Conservation (phyloP, 352 stramenopile genomes). For the Phytophthora citrophthora region DNA sequence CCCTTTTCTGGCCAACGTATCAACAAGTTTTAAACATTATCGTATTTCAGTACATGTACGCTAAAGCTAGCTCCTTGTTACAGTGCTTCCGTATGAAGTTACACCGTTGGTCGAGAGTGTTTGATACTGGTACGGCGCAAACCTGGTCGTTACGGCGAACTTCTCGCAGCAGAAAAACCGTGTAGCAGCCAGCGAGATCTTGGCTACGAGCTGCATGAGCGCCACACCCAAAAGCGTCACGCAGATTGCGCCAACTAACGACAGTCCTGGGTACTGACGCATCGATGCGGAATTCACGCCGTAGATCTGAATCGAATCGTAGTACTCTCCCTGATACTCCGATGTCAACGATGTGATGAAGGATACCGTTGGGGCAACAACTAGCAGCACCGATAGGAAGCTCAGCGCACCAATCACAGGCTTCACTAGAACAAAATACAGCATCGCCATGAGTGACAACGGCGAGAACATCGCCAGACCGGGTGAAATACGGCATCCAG, state of each 20-base stretch:
- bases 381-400: constrained; percentile 34
- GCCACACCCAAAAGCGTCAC: constrained; percentile 57
- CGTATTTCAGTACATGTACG: too few relatives aligned
- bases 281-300: constrained; percentile 26
- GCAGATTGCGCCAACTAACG: constrained; percentile 30
- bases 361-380: constrained; percentile 36
- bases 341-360: constrained; percentile 31
- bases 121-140: constrained; percentile 19
- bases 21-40: neutral
- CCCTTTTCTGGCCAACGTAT: constrained; percentile 3
- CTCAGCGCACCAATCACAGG: constrained; percentile 53
- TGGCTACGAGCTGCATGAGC: constrained; percentile 58
- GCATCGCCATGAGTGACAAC: constrained; percentile 66
- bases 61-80: constrained; percentile 11
- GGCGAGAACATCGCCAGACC: constrained; percentile 61
- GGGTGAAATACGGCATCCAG: constrained; percentile 50
- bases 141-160: constrained; percentile 29
- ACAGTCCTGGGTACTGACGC: constrained; percentile 26
- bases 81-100: constrained; percentile 33
- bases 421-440: constrained; percentile 75
- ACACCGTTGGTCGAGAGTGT: constrained; percentile 2
- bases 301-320: constrained; percentile 31
- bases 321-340: constrained; percentile 12
- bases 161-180: constrained; percentile 62
- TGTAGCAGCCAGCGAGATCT: constrained; percentile 43